phyloP scores from a whole-genome alignment of 768 basidiomycete species.

The Coprinellus micaceus region DNA sequence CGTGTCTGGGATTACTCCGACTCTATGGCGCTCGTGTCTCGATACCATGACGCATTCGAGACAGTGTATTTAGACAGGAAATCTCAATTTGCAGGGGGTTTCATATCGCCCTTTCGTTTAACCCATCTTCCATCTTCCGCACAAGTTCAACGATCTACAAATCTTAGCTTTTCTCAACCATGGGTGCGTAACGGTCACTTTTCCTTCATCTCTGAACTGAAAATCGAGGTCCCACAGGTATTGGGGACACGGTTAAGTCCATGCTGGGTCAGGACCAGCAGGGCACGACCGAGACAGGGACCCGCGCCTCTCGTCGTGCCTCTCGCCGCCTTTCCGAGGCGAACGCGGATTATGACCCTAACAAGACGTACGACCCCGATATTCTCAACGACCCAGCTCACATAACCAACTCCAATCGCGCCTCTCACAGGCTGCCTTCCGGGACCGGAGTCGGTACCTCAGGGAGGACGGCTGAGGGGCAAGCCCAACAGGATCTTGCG shows the following conservation, averaged over 20 bases:
- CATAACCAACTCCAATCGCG: neutral
- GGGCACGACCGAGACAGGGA: neutral
- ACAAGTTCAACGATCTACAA: neutral
- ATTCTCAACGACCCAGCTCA: neutral
- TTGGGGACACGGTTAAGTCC: neutral
- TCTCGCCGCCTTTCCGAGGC: neutral
- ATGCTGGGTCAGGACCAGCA: neutral
- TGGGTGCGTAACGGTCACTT: neutral
- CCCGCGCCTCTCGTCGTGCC: neutral
- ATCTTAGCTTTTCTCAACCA: neutral
- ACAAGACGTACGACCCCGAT: neutral
- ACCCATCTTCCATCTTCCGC: neutral
- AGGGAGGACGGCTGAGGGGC: no score
- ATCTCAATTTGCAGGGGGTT: neutral
- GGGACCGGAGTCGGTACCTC: constrained; percentile 20
- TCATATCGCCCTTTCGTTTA: neutral
- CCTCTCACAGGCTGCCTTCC: constrained; percentile 16
- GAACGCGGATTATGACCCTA: neutral
- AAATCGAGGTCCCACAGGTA: neutral
- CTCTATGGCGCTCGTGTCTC: no score
- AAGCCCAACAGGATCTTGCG: no score
- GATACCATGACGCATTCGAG: neutral
- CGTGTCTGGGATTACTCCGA: no score
- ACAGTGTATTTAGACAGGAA: neutral
- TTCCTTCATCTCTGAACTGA: neutral